Base-by-base conservation (phyloP, 1,139 yeast genomes). In the Pichia sp. region DNA sequence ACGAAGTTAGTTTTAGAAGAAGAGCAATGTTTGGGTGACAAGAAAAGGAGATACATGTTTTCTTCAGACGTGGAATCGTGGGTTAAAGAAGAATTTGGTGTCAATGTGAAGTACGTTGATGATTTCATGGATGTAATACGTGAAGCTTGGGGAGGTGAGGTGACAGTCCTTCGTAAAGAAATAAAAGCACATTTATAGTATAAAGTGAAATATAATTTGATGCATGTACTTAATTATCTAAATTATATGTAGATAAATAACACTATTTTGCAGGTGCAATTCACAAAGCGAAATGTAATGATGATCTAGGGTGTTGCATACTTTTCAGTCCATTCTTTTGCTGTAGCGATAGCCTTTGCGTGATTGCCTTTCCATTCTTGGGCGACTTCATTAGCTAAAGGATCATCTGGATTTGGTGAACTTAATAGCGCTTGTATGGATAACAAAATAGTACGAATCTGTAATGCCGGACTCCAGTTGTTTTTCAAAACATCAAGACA, bases 341-440 rank as follows among this genome's bases (percentile, higher is more conserved):
- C 98, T 31, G 87, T 90, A 32, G 75, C 80, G 54, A 90, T 84
- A 26, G 98, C 98, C 59, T 77, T 77, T 53, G 79, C 75, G 70
- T 90, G 96, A 66, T 93, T 84, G 61, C 82, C 86, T 67, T 92
- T 87, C 98, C 99, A 93, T 63, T 87, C 93, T 63, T 90, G 92
- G 3, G 99, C 99, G 45, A 93, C 99, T 64, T 93, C 99, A 67
- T 93, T 93, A 36, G 98, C 98, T 61, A 95, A 78, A 1, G 99
- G 99, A 72, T 93, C 99, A 69, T 93, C 97, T 2, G 99, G 99
- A 66, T 93, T 95, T 8, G 99, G 99, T 4, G 97, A 92, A 1
- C 96, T 96, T 54, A 93, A 75, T 56, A 93, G 75, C 0, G 99
- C 98, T 71, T 95, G 99, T 59, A 93, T 87, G 16, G 96, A 88